Evolutionary conservation across 1,284 basidiomycete species (phyloP), one percentile per base, ranked within the genome.

Genomic region (Leccinum olivaceoglutinosum): DNA sequence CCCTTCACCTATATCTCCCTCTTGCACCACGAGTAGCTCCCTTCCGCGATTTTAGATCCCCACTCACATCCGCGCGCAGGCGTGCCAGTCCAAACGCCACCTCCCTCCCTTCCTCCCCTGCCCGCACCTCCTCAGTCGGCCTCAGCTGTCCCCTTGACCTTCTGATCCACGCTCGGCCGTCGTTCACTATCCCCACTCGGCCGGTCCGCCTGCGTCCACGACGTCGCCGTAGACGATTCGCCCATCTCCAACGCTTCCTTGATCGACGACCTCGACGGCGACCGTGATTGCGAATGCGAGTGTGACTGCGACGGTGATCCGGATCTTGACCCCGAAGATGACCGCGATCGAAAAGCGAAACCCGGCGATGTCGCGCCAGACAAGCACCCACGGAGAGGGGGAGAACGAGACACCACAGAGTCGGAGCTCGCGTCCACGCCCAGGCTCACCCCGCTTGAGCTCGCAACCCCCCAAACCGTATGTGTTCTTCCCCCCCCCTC

Each of bases 1-100:
- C 7, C 49, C 68, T 41, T 74, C 70, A 10, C 64, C 74, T 18
- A 71, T 68, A 58, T 75, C 75, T 61, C 66, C 69, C 60, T 79
- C 75, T 34, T 70, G 68, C 58, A 67, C 36, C 29, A 67, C 67
- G 4, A 70, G 60, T 1, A 62, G 60, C 53, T 65, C 66, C 66
- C 63, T 55, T 70, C 57, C 60, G 60, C 55, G 65, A 55, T n/a
- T 54, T 32, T 16, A 39, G 29, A 14, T 29, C 46, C 29, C 54
- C 58, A n/a, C 53, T 36, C 46, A 5, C 63, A 29, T 29, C 16
- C 21, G 46, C 16, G 56, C 36, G 58, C 53, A 39, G 1, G 7
- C 3, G 59, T 4, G 60, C 34, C 36, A 41, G 4, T 32, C 14
- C 49, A 51, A 59, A 61, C 2, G 18, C 4, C 11, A 58, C 58